Evolutionary conservation across 148 eudicot genomes (phyloP), one percentile per base, ranked within the genome.

Genomic region (Suaeda aralocaspica): DNA sequence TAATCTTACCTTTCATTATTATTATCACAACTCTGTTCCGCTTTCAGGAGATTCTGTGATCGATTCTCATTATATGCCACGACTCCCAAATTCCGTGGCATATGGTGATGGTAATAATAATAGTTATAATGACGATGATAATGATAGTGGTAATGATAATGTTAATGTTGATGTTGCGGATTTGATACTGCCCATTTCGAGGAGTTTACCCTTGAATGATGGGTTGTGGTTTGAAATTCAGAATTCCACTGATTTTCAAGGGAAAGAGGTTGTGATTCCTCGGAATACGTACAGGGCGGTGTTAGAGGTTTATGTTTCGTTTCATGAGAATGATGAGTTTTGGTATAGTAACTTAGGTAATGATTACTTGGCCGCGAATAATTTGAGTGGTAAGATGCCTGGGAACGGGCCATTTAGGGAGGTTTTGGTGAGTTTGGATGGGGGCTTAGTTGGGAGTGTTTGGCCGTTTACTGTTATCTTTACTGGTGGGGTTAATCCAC

Each of bases 381-480:
- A 90, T 68, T 70, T 85, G 41, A 76, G 82, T 6, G 21, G 19
- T 0, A 79, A 69, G 8, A 9, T 24, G 1, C 77, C 86, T 0
- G 96, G 95, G n/a, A 90, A 93, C 52, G 98, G 98, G 36, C 78
- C 96, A 3, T 93, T 93, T 67, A 77, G 96, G 69, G 98, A 93
- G 80, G 95, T 93, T 66, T 77, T 90, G 46, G 87, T 93, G 11
- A 84, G 75, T 34, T 58, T 93, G 67, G 98, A 93, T 72, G 88
- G 76, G 41, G 66, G 25, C 6, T 71, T 87, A 31, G 84, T 87
- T 46, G 98, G 98, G 1, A 86, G 95, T 29, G 73, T 92, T 72
- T 92, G 89, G 82, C 98, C 98, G 55, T 90, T 93, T 56, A 91
- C 91, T 26, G 98, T 93, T 64, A 76, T 93, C 24, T 91, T 79